Evolutionary conservation across 768 basidiomycete species (phyloP), one percentile per base, ranked within the genome.

Genomic region (Kwoniella sp.): DNA sequence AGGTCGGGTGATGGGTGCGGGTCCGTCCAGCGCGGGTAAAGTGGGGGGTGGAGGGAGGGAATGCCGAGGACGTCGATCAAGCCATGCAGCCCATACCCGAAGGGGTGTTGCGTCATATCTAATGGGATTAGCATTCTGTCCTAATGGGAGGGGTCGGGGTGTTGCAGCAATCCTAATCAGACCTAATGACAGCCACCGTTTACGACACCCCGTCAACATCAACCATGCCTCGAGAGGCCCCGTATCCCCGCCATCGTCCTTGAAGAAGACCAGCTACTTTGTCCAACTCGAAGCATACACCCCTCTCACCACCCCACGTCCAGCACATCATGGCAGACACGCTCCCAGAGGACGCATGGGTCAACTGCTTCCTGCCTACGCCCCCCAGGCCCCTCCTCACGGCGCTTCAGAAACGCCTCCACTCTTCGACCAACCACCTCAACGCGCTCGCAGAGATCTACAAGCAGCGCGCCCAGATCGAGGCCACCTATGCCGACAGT

Each of bases 371-470:
- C 43, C 52, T 62, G 1, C 37, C 60, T 14, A 49, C 65, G 28
- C 57, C 58, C 11, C 71, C 65, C 7, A 60, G 40, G 43, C 69
- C 62, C n/a, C 59, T 73, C 10, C 57, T 69, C 20, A 46, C 33
- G 27, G 36, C 63, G 1, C 55, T 75, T 1, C 62, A 63, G 44
- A 36, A 56, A 0, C 57, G 72, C 0, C 33, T 72, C 6, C 56
- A 62, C 6, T 46, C 58, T 25, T 69, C 73, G 0, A 60, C 59
- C 1, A 63, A 67, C 19, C 62, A 67, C 37, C 54, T 70, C 33
- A 68, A 73, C 36, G 56, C 63, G 2, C 44, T 76, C 2, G 69
- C 70, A 32, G 74, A 74, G 42, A 55, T 73, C 32, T 71, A 63
- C 56, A 67, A 65, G 36, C 70, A 74, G 46, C 56, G 74, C 10